A percentile compares a stretch with the other conserved stretches of the same genome.
phyloP scores from a whole-genome alignment of 495 filamentous ascomycete species.

The Cudoniella acicularis region DNA sequence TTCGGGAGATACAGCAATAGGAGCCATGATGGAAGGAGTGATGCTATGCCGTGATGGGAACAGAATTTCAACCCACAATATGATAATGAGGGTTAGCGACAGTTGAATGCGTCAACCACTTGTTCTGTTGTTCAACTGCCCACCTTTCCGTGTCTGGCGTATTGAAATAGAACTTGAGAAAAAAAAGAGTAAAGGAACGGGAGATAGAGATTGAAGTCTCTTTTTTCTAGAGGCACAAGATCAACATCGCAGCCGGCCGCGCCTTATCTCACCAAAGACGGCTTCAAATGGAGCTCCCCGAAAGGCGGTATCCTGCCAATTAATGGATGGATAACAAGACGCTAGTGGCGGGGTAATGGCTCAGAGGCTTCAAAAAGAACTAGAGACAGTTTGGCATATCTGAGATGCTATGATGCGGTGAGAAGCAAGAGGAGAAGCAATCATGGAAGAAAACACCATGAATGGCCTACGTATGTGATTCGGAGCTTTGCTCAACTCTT shows the following conservation, averaged over 20 bases:
- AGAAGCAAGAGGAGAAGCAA: not conserved
- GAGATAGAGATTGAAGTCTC: slow-evolving; percentile 2
- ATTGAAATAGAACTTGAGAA: not conserved
- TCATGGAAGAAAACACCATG: too few relatives aligned
- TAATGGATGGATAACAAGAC: not conserved
- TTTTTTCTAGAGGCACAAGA: slow-evolving; percentile 1
- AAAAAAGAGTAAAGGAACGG: slow-evolving; percentile 3
- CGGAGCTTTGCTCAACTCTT: too few relatives aligned
- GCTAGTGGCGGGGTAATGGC: slow-evolving; percentile 15
- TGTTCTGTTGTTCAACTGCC: not conserved
- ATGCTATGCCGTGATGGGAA: not conserved
- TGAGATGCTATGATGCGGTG: not conserved
- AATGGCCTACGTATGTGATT: too few relatives aligned
- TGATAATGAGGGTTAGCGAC: not conserved
- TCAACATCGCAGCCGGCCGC: slow-evolving; percentile 16
- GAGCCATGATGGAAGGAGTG: slow-evolving; percentile 36
- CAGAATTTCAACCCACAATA: not conserved
- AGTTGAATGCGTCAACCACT: not conserved
- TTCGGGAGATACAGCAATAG: slow-evolving; percentile 40
- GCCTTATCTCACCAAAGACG: slow-evolving; percentile 17
- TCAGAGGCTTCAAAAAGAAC: too few relatives aligned
- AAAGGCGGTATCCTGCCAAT: not conserved
- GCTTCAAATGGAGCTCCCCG: slow-evolving; percentile 14
- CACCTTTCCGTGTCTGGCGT: not conserved
- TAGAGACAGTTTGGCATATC: too few relatives aligned